phyloP scores from a whole-genome alignment of 2,329 filamentous ascomycete genomes.

The Lachnellula arida region DNA sequence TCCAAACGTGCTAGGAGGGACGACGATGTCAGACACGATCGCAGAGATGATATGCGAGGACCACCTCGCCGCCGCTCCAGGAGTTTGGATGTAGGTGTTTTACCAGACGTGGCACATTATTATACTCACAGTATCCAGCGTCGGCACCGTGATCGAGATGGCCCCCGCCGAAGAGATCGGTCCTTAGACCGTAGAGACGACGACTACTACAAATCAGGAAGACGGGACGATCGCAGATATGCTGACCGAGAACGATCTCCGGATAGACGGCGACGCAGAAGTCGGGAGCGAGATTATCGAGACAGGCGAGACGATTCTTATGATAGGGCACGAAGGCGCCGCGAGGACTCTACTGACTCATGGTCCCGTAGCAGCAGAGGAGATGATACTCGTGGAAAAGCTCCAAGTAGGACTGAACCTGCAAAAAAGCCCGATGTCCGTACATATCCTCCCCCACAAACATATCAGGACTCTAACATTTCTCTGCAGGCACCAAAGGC shows the following conservation, averaged over 20 bases:
- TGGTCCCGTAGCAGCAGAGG: constrained; percentile 59
- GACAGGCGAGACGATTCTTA: constrained; percentile 69
- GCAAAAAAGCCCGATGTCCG: constrained; percentile 54
- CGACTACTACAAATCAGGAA: constrained; percentile 55
- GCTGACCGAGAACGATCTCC: constrained; percentile 55
- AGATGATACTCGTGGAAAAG: constrained; percentile 58
- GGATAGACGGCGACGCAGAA: constrained; percentile 53
- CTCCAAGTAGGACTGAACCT: constrained; percentile 44
- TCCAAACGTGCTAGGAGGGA: constrained; percentile 53
- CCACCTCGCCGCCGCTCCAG: constrained; percentile 52
- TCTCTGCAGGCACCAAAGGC: constrained; percentile 48
- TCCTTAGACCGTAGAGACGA: constrained; percentile 65
- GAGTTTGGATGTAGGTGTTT: constrained; percentile 54
- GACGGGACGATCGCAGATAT: constrained; percentile 62
- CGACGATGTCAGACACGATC: constrained; percentile 45
- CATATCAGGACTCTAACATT: constrained; percentile 10
- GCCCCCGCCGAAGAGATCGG: constrained; percentile 63
- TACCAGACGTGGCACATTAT: constrained; percentile 13
- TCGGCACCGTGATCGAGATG: constrained; percentile 55
- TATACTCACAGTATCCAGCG: constrained; percentile 48
- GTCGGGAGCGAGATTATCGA: constrained; percentile 65
- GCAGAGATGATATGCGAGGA: constrained; percentile 45
- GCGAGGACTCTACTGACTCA: constrained; percentile 69
- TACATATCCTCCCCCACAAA: constrained; percentile 12
- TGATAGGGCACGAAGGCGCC: constrained; percentile 58